Evolutionary conservation across 495 filamentous ascomycete species (phyloP).

Genomic region (Aspergillus ostianus): DNA sequence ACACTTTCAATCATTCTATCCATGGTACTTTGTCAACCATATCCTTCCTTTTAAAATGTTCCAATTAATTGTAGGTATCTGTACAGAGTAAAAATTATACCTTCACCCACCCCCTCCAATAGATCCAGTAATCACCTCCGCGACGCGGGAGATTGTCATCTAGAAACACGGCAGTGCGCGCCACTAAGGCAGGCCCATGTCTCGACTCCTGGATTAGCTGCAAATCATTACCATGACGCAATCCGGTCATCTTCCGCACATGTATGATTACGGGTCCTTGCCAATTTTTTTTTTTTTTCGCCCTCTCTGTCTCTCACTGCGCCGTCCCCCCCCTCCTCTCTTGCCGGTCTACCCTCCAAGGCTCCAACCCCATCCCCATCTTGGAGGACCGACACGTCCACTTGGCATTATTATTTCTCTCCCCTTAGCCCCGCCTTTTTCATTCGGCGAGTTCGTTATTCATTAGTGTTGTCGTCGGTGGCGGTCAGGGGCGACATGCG

Average conservation of each 20-base stretch:
- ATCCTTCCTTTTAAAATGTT: too few species aligned
- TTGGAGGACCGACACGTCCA: background rate
- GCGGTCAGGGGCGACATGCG: background rate
- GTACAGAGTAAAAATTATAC: background rate
- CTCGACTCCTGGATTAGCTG: conserved; percentile 26
- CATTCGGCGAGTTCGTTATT: too few species aligned
- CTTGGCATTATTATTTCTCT: background rate
- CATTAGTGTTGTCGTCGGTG: background rate
- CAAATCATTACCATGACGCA: conserved; percentile 29
- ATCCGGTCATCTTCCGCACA: conserved; percentile 16
- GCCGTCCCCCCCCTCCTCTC: conserved; percentile 1
- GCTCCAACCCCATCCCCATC: too few species aligned
- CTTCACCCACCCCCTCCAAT: background rate
- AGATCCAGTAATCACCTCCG: conserved; percentile 11
- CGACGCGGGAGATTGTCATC: conserved; percentile 28
- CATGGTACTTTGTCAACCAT: background rate
- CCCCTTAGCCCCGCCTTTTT: background rate
- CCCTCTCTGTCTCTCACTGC: conserved; percentile 4
- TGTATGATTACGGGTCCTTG: conserved; percentile 2
- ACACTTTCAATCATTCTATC: background rate
- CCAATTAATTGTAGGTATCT: too few species aligned
- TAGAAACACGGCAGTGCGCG: conserved; percentile 25
- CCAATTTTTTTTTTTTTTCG: conserved; percentile 6
- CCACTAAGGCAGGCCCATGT: conserved; percentile 27
- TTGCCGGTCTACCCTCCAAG: background rate